Base-by-base conservation (phyloP, 1,284 basidiomycete genomes). In the Melampsora larici-populina region DNA sequence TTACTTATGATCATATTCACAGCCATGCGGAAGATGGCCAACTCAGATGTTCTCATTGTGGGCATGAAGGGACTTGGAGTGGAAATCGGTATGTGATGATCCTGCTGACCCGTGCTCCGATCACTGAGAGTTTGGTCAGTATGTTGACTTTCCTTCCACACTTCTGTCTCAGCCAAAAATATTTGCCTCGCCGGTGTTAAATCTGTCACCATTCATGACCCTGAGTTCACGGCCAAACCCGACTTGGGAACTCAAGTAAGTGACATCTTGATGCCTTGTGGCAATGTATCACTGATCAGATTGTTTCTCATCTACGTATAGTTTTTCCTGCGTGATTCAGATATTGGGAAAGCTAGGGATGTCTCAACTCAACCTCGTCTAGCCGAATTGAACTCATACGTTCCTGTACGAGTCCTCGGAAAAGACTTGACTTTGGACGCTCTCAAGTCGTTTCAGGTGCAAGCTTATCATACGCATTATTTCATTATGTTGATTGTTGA, bases 21-120 rank as follows among this genome's bases (percentile, higher is more conserved):
- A 82, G 96, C 96, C 64, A 99, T 99, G 97, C 97, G 97, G 88
- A 92, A 91, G 83, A 99, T 99, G 97, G 96, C 97, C 9, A 88
- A 89, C 36, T 98, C 95, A 76, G 97, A 97, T 84, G 92, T 99
- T 66, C 89, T 99, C 79, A 90, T 99, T 81, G 91, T 97, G 63
- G 97, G 97, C 43, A 86, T 96, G 84, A 91, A 92, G 81, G 97
- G 97, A 80, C 86, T 99, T 79, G 97, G 97, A 79, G 93, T 93
- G 78, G 97, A 99, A 86, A 97, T 99, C 82, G 94, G 94, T 92
- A 82, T 81, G 87, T 29, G 58, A 36, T 76, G 49, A 26, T 36
- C 31, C 58, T 62, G 51, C 33, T 24, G 78, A 48, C 65, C 31
- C 70, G 67, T 78, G 33, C 26, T 69, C 70, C 58, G 21, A 48